phyloP scores from a whole-genome alignment of 2,329 filamentous ascomycete species.

The Xylariaceae sp. region DNA sequence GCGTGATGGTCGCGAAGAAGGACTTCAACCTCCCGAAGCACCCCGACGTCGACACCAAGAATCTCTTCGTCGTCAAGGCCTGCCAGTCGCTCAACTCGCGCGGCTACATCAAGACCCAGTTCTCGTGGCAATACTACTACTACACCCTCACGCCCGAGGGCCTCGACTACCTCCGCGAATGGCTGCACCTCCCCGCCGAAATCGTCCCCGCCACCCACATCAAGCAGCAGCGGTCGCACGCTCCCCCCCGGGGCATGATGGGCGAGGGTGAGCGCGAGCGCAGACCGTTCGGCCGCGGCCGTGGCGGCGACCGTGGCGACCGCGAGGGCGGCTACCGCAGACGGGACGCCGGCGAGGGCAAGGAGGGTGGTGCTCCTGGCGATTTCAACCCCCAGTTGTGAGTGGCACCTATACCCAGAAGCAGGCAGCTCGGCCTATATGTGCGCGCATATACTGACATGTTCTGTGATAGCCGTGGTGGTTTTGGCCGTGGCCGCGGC shows the following conservation, averaged over 20 bases:
- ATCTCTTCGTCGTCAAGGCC: slow-evolving; percentile 99
- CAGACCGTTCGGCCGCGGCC: slow-evolving; percentile 74
- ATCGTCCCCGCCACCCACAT: slow-evolving; percentile 99
- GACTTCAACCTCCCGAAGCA: slow-evolving; percentile 98
- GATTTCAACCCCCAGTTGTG: slow-evolving; percentile 88
- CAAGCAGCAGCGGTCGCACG: slow-evolving; percentile 99
- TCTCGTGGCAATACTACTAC: slow-evolving; percentile 99
- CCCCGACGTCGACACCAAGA: slow-evolving; percentile 98
- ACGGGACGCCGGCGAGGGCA: slow-evolving; percentile 77
- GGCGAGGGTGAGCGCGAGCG: slow-evolving; percentile 76
- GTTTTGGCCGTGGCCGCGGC: slow-evolving; percentile 82
- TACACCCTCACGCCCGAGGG: slow-evolving; percentile 99
- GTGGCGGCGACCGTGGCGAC: slow-evolving; percentile 56
- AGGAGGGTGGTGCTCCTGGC: slow-evolving; percentile 87
- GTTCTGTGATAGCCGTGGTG: slow-evolving; percentile 63
- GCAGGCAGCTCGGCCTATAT: background rate
- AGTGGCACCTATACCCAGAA: slow-evolving; percentile 29
- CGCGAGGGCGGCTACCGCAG: slow-evolving; percentile 89
- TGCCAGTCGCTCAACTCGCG: slow-evolving; percentile 96
- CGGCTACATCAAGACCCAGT: slow-evolving; percentile 99
- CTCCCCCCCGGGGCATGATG: slow-evolving; percentile 97
- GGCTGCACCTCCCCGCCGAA: slow-evolving; percentile 98
- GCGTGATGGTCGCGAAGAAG: slow-evolving; percentile 96
- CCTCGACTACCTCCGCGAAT: slow-evolving; percentile 99
- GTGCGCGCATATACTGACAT: too few relatives aligned